Evolutionary conservation across 106 monocot species (phyloP).

Genomic region (Allium cepa): DNA sequence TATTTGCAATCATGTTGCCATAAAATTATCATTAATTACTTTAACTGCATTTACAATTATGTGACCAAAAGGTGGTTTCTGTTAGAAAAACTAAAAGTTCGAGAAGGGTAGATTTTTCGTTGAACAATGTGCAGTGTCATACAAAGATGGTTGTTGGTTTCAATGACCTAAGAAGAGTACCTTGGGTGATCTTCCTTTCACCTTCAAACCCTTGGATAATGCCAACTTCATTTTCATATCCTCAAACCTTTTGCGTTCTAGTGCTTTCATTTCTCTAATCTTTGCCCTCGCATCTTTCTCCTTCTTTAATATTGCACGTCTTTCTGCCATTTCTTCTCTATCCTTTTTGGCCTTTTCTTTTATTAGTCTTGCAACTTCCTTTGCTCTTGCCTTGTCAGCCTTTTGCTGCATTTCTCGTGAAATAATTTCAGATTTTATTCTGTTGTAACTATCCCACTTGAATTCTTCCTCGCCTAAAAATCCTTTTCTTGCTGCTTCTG

Average conservation of each 20-base stretch:
- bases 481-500: constrained; percentile 48
- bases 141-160: neutral
- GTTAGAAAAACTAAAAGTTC: no score
- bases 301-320: constrained; percentile 22
- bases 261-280: constrained; percentile 20
- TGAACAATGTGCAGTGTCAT: no score
- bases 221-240: constrained; percentile 15
- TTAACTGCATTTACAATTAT: no score
- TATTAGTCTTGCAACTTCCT: constrained; percentile 35
- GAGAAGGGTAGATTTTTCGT: no score
- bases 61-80: no score
- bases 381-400: constrained; percentile 34
- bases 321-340: constrained; percentile 30
- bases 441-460: constrained; percentile 73
- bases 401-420: constrained; percentile 22
- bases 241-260: constrained; percentile 13
- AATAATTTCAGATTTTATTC: constrained; percentile 42
- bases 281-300: constrained; percentile 19
- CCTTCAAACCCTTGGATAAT: constrained; percentile 31
- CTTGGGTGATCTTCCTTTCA: constrained; percentile 44
- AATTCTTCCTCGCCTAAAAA: constrained; percentile 36
- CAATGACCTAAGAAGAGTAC: constrained; percentile 7
- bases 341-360: constrained; percentile 35
- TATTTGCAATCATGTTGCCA: no score
- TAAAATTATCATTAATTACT: no score